phyloP scores from a whole-genome alignment of 495 filamentous ascomycete species.

The Neurospora sp. region DNA sequence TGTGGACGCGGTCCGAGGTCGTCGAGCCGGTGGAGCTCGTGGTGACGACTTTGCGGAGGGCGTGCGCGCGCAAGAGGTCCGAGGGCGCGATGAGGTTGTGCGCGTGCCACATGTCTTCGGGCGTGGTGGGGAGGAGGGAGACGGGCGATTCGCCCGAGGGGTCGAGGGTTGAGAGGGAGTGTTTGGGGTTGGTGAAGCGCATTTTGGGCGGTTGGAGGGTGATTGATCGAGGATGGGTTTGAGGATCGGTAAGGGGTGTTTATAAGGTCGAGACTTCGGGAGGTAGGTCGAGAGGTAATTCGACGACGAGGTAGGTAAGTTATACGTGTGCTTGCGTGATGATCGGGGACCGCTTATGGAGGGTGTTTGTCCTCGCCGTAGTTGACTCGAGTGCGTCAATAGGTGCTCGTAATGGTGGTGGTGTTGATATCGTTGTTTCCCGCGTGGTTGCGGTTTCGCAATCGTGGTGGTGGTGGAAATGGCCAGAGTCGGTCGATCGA shows the following conservation, averaged over 20 bases:
- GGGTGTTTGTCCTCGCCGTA: background rate
- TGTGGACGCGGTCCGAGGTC: slow-evolving; percentile 62
- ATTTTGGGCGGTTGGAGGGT: slow-evolving; percentile 3
- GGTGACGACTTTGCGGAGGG: slow-evolving; percentile 69
- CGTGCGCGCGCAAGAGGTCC: slow-evolving; percentile 73
- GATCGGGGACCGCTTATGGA: background rate
- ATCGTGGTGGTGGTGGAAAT: no score
- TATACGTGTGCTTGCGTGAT: background rate
- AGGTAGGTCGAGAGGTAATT: background rate
- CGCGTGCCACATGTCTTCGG: slow-evolving; percentile 98
- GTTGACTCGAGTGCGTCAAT: background rate
- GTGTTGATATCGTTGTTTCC: background rate
- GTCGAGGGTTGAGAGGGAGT: slow-evolving; percentile 61
- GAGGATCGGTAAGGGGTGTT: no score
- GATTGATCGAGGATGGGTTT: no score
- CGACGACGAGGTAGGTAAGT: background rate
- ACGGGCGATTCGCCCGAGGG: slow-evolving; percentile 49
- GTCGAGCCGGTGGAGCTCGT: slow-evolving; percentile 65
- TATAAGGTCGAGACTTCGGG: no score
- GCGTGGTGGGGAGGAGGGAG: slow-evolving; percentile 77
- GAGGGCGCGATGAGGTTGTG: slow-evolving; percentile 82
- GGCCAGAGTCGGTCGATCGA: background rate
- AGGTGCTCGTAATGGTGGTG: background rate
- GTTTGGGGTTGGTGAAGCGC: slow-evolving; percentile 22
- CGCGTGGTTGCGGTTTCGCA: background rate